These are phyloP conservation scores for Rhizopogon roseolus DNA, from an alignment of 768 basidiomycete species.

Conservation along the genomic window DNA sequence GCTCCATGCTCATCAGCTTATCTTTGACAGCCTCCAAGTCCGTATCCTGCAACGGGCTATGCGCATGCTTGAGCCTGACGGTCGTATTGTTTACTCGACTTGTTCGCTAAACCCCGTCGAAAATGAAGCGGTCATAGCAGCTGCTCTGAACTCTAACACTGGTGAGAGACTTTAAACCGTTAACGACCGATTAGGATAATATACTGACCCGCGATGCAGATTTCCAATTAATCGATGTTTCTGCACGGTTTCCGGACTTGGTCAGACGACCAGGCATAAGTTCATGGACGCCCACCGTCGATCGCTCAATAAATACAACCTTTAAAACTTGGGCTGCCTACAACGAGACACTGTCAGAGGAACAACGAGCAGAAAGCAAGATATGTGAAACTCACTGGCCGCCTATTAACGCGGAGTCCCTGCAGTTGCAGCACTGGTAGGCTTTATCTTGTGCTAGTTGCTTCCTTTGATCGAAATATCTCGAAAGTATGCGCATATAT, in stretches of 20 bases:
- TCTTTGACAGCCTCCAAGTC: slow-evolving; percentile 66
- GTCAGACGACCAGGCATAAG: slow-evolving; percentile 71
- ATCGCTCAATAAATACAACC: slow-evolving; percentile 43
- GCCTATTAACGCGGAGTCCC: slow-evolving; percentile 50
- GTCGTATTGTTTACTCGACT: slow-evolving; percentile 95
- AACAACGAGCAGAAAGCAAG: slow-evolving; percentile 48
- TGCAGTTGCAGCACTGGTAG: slow-evolving; percentile 74
- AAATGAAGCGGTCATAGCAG: slow-evolving; percentile 93
- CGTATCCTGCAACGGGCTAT: slow-evolving; percentile 92
- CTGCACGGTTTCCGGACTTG: slow-evolving; percentile 65
- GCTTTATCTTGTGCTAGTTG: slow-evolving; percentile 10
- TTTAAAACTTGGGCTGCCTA: slow-evolving; percentile 62
- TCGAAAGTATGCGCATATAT: slow-evolving; percentile 75
- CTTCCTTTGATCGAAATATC: background rate
- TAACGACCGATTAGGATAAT: background rate
- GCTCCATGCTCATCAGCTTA: slow-evolving; percentile 1
- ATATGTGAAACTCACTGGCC: slow-evolving; percentile 80
- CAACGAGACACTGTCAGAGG: slow-evolving; percentile 43
- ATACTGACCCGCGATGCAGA: slow-evolving; percentile 31
- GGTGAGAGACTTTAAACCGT: slow-evolving; percentile 37
- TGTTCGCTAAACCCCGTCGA: slow-evolving; percentile 97
- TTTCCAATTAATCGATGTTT: slow-evolving; percentile 78
- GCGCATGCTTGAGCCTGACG: slow-evolving; percentile 75
- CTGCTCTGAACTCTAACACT: slow-evolving; percentile 66
- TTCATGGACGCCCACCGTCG: slow-evolving; percentile 72